Conservation (phyloP, 2,329 filamentous ascomycete species). For the Fonsecaea multimorphosa region DNA sequence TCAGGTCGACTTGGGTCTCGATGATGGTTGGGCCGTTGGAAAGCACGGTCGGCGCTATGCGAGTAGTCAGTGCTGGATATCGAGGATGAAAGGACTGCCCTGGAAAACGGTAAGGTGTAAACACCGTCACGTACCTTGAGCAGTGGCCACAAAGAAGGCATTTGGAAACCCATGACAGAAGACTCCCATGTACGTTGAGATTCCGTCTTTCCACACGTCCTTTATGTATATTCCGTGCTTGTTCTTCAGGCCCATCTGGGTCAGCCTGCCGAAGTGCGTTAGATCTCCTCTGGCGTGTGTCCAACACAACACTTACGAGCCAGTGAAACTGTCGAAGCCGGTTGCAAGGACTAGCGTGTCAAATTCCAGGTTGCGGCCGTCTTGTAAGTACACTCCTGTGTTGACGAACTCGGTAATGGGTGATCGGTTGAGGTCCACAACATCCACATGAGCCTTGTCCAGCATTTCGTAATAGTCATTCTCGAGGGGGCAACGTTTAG, state of each 20-base stretch:
- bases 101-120: too few species aligned
- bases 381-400: conserved; percentile 27
- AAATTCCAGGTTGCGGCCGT: conserved; percentile 41
- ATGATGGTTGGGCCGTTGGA: conserved; percentile 55
- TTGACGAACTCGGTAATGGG: conserved; percentile 37
- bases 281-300: too few species aligned
- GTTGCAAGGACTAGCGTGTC: conserved; percentile 54
- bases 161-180: conserved; percentile 54
- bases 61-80: too few species aligned
- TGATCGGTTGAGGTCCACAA: conserved; percentile 54
- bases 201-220: conserved; percentile 48
- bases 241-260: conserved; percentile 49
- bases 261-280: conserved; percentile 41
- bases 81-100: too few species aligned
- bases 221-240: conserved; percentile 43
- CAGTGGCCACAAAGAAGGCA: conserved; percentile 60
- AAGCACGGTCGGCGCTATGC: conserved; percentile 39
- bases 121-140: conserved; percentile 54
- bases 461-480: conserved; percentile 59
- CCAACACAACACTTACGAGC: conserved; percentile 32
- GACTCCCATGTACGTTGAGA: conserved; percentile 52
- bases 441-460: conserved; percentile 54
- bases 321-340: conserved; percentile 52
- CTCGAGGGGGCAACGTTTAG: conserved; percentile 59
- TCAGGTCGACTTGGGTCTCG: conserved; percentile 55